Base-by-base conservation (phyloP, 139 green algal genomes). In the Gonium pectorale region DNA sequence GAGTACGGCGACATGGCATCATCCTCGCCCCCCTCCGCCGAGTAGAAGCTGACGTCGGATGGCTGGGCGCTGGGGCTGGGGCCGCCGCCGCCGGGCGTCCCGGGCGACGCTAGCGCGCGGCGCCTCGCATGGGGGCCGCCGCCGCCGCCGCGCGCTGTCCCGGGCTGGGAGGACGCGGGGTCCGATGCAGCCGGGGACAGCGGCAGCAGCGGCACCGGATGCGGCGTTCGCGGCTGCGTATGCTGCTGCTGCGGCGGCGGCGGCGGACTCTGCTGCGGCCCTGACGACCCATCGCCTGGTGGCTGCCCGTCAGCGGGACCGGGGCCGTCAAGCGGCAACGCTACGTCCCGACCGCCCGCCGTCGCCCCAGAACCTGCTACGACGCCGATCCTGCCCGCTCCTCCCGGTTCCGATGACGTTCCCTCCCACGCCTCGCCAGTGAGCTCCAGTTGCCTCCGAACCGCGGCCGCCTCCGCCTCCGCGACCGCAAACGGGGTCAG, bases 1-100 rank as follows among this genome's bases (percentile, higher is more conserved):
- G n/a, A n/a, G n/a, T n/a, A n/a, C 5, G 51, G 51, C 51, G 51
- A 59, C 51, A 59, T n/a, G n/a, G n/a, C n/a, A n/a, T 77, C 68
- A 11, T 64, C 49, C 17, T 66, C 71, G 5, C 6, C 4, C 27
- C 24, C 71, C 19, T 49, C 51, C 22, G 71, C 71, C 22, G 71
- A 79, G 49, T 67, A 79, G 49, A 79, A 79, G 71, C 71, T 79
- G 71, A 33, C 49, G 8, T 79, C 71, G 0, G 71, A 79, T 46
- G 46, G 49, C 2, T 49, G 35, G 31, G 31, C 71, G 71, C 71
- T 79, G 49, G 40, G 9, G 33, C 49, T 2, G 68, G 43, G 15
- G 68, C 13, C 13, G 49, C 17, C 49, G 17, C 13, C 49, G 49
- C 49, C 17, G 49, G 13, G 49, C 13, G 49, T 56, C n/a, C n/a